Evolutionary conservation across 441 rosid species (phyloP).

Genomic region (Syzygium syzygioides): DNA sequence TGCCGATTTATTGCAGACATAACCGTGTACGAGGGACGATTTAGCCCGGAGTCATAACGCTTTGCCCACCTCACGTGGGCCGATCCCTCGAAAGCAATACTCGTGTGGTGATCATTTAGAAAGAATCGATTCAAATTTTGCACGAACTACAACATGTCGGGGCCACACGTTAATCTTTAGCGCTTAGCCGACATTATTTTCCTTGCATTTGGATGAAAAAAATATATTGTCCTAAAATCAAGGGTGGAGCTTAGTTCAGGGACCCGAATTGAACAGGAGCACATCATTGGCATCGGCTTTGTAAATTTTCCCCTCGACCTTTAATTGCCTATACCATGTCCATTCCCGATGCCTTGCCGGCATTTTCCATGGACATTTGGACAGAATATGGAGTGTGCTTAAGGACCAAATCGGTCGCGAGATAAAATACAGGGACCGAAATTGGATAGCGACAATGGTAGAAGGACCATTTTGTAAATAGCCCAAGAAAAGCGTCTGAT

Average conservation of each 20-base stretch:
- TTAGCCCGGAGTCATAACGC: neutral
- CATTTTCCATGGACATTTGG: neutral
- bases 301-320: neutral
- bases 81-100: neutral
- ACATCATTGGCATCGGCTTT: neutral
- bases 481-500: neutral
- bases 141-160: neutral
- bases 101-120: accelerated
- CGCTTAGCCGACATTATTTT: neutral
- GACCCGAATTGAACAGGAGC: neutral
- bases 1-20: neutral
- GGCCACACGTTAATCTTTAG: neutral
- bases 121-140: neutral
- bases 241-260: neutral
- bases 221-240: neutral
- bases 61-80: accelerated
- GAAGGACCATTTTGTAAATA: neutral
- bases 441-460: neutral
- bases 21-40: neutral
- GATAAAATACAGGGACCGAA: neutral
- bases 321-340: neutral
- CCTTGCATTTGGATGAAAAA: neutral
- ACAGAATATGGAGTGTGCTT: accelerated
- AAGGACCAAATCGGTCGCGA: neutral
- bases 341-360: accelerated